Base-by-base conservation (phyloP, 2,329 filamentous ascomycete genomes). In the Colletotrichum ledebouriae region DNA sequence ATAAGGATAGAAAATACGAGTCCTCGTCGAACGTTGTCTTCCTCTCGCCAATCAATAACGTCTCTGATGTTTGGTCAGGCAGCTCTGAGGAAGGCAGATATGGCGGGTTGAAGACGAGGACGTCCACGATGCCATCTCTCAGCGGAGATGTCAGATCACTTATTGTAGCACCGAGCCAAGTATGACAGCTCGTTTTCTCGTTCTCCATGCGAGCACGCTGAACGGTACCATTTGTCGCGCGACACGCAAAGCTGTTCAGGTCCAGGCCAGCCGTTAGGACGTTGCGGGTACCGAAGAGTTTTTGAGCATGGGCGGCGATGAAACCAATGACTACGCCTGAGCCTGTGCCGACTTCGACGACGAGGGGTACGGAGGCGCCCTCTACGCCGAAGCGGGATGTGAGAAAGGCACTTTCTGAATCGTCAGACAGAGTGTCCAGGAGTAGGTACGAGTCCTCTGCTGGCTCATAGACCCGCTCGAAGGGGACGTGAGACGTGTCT, bases 261-360 rank as follows among this genome's bases (percentile, higher is more conserved):
- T 99, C 96, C 63, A 94, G 86, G 13, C 92, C 94, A 3, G 94
- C 81, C 0, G 92, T 89, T 59, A 97, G 82, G 56, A 97, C 80
- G 75, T 90, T 84, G 11, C 80, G 75, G n/a, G 89, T 88, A 47
- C 92, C 92, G 75, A 99, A 92, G 64, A 98, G 89, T 11, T 81
- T 78, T 12, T 81, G 71, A 1, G 94, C 88, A 76, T 98, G 90
- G 13, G 93, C 93, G 67, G 92, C 89, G 57, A 93, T 82, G 79
- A 99, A 99, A 63, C 91, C 93, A 46, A 98, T 85, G n/a, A 99
- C 92, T 11, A 99, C 92, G 68, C 96, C 96, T 0, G 95, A 98
- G 62, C 96, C 96, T 0, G 93, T 91, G 63, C 96, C 96, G 71
- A 98, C 84, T 82, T 99, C 96, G 71, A 97, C 84, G 34, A 97